These are phyloP conservation scores for Penicillium sp. DNA, from an alignment of 2,329 filamentous ascomycete genomes.

Conservation along the genomic window DNA sequence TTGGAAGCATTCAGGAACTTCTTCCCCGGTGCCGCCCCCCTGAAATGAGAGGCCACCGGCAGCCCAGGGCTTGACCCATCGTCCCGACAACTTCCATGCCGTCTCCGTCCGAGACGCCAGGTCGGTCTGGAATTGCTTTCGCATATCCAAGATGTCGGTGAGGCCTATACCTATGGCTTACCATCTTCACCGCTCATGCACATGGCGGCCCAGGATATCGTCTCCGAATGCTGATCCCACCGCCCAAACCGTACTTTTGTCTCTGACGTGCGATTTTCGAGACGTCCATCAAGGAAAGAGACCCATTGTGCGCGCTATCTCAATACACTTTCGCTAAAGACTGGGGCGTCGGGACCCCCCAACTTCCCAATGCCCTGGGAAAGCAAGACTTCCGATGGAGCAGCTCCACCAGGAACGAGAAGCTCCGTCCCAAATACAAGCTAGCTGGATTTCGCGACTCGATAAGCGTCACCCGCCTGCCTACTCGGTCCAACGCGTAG, in stretches of 20 bases:
- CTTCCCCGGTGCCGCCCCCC: constrained; percentile 31
- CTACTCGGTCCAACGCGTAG: background rate
- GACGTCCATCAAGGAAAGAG: background rate
- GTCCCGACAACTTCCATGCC: constrained; percentile 20
- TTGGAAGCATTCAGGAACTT: constrained; percentile 33
- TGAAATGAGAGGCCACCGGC: constrained; percentile 28
- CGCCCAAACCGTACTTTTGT: background rate
- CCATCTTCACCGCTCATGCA: constrained; percentile 21
- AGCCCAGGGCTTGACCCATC: constrained; percentile 20
- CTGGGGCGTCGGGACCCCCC: constrained; percentile 13
- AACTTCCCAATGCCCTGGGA: constrained; percentile 9
- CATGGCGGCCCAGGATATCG: constrained; percentile 5
- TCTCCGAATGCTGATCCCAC: background rate
- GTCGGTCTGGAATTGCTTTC: constrained; percentile 20
- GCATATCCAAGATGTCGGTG: constrained; percentile 19
- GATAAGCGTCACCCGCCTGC: background rate
- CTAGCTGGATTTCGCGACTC: background rate
- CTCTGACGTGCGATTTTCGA: constrained; percentile 1
- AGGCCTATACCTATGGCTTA: constrained; percentile 6
- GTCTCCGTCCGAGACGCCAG: constrained; percentile 14
- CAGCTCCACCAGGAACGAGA: constrained; percentile 8
- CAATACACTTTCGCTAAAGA: constrained; percentile 24
- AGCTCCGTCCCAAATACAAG: background rate
- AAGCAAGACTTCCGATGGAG: constrained; percentile 14
- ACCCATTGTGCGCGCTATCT: constrained; percentile 22